Conservation (phyloP, 352 stramenopile species). For the Phytophthora boehmeriae region DNA sequence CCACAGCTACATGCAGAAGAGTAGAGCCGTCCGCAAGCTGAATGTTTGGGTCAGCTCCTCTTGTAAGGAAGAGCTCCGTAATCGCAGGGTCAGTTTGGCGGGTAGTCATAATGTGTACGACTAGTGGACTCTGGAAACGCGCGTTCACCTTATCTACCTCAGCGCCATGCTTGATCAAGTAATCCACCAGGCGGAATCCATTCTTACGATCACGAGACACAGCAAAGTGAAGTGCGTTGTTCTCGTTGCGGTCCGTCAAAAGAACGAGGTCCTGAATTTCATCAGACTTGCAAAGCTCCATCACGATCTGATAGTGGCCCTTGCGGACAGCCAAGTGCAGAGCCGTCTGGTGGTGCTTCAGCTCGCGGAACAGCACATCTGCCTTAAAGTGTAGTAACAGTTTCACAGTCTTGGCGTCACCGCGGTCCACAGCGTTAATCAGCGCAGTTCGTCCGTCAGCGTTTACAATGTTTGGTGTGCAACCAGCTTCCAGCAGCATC, state of each 20-base stretch:
- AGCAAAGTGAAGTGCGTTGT: conserved; percentile 87
- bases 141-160: conserved; percentile 88
- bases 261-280: conserved; percentile 70
- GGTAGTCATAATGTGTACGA: conserved; percentile 88
- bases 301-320: conserved; percentile 86
- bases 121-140: conserved; percentile 75
- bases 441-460: conserved; percentile 77
- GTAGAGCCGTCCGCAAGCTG: conserved; percentile 80
- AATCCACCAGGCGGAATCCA: conserved; percentile 78
- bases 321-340: conserved; percentile 84
- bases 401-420: conserved; percentile 79
- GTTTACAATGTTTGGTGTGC: conserved; percentile 86
- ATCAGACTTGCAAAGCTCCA: conserved; percentile 82
- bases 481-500: conserved; percentile 85
- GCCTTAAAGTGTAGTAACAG: conserved; percentile 81
- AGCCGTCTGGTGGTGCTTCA: conserved; percentile 86
- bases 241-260: conserved; percentile 82
- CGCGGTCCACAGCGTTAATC: conserved; percentile 80
- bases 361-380: conserved; percentile 85
- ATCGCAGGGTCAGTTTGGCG: conserved; percentile 84
- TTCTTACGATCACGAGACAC: conserved; percentile 87
- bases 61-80: conserved; percentile 69
- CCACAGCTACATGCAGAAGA: conserved; percentile 81
- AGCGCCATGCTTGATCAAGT: conserved; percentile 81
- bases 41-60: conserved; percentile 75